These are phyloP conservation scores for Suhomyces sp. DNA, from an alignment of 805 yeast genomes.

Conservation along the genomic window DNA sequence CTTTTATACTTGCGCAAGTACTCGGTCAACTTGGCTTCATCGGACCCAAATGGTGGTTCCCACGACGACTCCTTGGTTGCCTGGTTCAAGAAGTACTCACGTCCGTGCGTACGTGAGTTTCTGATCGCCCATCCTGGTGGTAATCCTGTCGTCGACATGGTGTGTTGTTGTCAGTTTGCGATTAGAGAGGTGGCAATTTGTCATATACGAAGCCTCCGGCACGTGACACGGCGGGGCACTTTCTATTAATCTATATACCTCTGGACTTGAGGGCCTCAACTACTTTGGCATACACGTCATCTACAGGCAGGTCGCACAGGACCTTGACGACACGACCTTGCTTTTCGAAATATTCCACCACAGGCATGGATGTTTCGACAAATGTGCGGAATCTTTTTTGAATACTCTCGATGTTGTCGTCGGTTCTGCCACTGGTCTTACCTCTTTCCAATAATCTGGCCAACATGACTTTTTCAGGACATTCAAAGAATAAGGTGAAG, in stretches of 20 bases:
- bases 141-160: slow-evolving; percentile 57
- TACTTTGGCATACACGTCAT: slow-evolving; percentile 69
- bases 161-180: background rate
- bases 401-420: slow-evolving; percentile 89
- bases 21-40: slow-evolving; percentile 51
- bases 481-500: slow-evolving; percentile 72
- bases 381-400: slow-evolving; percentile 85
- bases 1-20: slow-evolving; percentile 47
- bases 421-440: slow-evolving; percentile 90
- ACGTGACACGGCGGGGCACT: background rate
- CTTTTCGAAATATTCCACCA: slow-evolving; percentile 75
- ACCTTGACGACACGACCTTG: slow-evolving; percentile 75
- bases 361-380: slow-evolving; percentile 89
- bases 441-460: slow-evolving; percentile 84
- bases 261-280: slow-evolving; percentile 54
- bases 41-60: slow-evolving; percentile 89
- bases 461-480: slow-evolving; percentile 82
- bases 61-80: slow-evolving; percentile 73
- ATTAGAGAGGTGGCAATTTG: background rate
- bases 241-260: slow-evolving; percentile 21
- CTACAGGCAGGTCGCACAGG: slow-evolving; percentile 76
- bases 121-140: slow-evolving; percentile 84
- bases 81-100: slow-evolving; percentile 79
- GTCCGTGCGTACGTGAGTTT: slow-evolving; percentile 72
- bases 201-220: background rate